Evolutionary conservation across 352 stramenopile species (phyloP).

Genomic region (Globisporangium recalcitrans): DNA sequence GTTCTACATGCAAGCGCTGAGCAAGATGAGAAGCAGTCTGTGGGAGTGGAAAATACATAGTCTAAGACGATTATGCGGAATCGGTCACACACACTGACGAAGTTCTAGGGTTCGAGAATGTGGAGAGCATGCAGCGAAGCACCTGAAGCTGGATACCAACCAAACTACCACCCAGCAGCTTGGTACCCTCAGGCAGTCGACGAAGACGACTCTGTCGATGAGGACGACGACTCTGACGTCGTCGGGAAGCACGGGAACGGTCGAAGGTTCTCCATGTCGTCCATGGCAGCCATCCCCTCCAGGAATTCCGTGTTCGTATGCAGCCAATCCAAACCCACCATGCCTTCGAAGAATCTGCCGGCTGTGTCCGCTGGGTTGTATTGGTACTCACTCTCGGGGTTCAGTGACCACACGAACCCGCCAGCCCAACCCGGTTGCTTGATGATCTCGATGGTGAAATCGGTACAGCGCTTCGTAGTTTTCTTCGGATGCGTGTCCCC

Average conservation of each 20-base stretch:
- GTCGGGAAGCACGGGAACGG: conserved; percentile 31
- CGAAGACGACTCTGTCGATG: background rate
- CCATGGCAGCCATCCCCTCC: conserved; percentile 24
- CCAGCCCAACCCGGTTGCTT: conserved; percentile 28
- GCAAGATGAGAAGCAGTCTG: background rate
- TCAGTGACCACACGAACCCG: conserved; percentile 33
- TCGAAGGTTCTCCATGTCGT: conserved; percentile 27
- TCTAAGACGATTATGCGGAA: conserved; percentile 6
- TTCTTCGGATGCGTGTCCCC: conserved; percentile 24
- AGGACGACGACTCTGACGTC: background rate
- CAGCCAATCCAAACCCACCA: conserved; percentile 25
- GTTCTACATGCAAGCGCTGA: background rate
- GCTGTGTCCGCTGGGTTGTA: conserved; percentile 31
- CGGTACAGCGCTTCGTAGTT: conserved; percentile 28
- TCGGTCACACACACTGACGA: background rate
- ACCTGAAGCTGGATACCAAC: too few relatives aligned
- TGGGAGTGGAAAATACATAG: background rate
- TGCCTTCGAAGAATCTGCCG: conserved; percentile 22
- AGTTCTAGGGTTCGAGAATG: background rate
- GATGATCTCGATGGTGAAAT: conserved; percentile 29
- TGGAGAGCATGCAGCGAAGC: background rate
- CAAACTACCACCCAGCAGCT: background rate
- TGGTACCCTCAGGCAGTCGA: background rate
- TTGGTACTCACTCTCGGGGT: conserved; percentile 36
- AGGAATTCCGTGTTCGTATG: conserved; percentile 23